Base-by-base conservation (phyloP, 2,329 filamentous ascomycete species). In the Colletotrichum tanaceti region DNA sequence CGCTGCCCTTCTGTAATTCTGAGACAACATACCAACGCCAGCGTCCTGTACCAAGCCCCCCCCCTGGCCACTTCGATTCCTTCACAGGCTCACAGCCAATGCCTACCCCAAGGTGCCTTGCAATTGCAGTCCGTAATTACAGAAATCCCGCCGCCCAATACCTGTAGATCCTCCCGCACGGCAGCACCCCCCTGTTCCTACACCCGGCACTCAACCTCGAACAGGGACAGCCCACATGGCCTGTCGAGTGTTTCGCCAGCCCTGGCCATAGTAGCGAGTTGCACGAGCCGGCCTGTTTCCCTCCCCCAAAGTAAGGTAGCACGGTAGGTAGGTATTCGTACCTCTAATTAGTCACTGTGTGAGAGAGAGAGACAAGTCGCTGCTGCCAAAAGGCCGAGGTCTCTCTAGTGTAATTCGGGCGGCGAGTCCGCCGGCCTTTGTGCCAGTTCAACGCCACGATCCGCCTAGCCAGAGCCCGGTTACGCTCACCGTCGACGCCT, bases 191-290 rank as follows among this genome's bases (percentile, higher is more conserved):
- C 54, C 54, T 60, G 65, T 50, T 50, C 38, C 39, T 68, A 53
- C 70, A 49, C 59, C 55, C 70, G 68, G 63, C 59, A 70, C 65
- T 71, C 62, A 68, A 71, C 63, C 58, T 71, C 70, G 67, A 71
- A 71, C 70, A 61, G 58, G 58, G 59, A 67, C 60, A 60, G 43
- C 68, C 68, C 64, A 68, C 61, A 59, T 71, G 70, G 70, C 60
- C 64, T 71, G 68, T 57, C 39, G 60, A 71, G 55, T 32, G 60
- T 55, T 52, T 61, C 32, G 52, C 61, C 62, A 61, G 58, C 68
- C 65, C 61, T 58, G 62, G 65, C 65, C 41, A 43, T 55, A 49
- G 32, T 54, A 60, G 55, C 28, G 58, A 41, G 54, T 35, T 58
- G 68, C 60, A 65, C 59, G 57, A 65, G 53, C 50, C 20, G n/a